These are phyloP conservation scores for Leccinum olivaceopallidum DNA, from an alignment of 768 basidiomycete genomes.

Conservation along the genomic window DNA sequence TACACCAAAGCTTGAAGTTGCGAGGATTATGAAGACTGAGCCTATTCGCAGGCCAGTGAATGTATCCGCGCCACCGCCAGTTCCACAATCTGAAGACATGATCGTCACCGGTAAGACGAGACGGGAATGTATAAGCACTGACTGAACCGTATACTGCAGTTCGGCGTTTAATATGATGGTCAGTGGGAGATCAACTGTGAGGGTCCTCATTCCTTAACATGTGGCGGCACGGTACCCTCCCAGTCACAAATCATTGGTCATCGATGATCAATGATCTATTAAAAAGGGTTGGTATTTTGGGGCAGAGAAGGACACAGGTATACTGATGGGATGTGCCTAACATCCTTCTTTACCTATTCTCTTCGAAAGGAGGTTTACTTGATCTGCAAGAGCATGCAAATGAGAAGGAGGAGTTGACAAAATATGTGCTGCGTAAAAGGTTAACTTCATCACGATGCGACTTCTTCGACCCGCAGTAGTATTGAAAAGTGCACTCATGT, in stretches of 20 bases:
- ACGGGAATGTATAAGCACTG: not conserved
- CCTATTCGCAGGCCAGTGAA: constrained; percentile 60
- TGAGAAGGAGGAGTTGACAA: constrained; percentile 46
- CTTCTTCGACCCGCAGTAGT: constrained; percentile 7
- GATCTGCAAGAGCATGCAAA: constrained; percentile 44
- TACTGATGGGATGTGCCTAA: not conserved
- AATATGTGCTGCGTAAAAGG: constrained; percentile 69
- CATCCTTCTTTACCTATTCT: constrained; percentile 24
- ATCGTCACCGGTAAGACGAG: not conserved
- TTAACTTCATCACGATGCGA: constrained; percentile 58
- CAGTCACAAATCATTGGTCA: constrained; percentile 13
- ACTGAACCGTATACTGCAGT: not conserved
- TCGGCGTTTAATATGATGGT: constrained; percentile 1
- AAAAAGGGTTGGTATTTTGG: not conserved
- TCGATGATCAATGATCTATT: not conserved
- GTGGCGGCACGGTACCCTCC: constrained; percentile 18
- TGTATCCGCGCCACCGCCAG: constrained; percentile 51
- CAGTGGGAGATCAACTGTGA: constrained; percentile 26
- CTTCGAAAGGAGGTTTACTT: constrained; percentile 35
- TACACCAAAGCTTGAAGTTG: constrained; percentile 58
- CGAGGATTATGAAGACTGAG: constrained; percentile 73
- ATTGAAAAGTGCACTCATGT: constrained; percentile 26
- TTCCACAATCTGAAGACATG: constrained; percentile 45
- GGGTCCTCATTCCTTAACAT: constrained; percentile 22
- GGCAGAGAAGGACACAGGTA: not conserved